Evolutionary conservation across 768 basidiomycete genomes (phyloP).

Genomic region (Phallus indusiatus): DNA sequence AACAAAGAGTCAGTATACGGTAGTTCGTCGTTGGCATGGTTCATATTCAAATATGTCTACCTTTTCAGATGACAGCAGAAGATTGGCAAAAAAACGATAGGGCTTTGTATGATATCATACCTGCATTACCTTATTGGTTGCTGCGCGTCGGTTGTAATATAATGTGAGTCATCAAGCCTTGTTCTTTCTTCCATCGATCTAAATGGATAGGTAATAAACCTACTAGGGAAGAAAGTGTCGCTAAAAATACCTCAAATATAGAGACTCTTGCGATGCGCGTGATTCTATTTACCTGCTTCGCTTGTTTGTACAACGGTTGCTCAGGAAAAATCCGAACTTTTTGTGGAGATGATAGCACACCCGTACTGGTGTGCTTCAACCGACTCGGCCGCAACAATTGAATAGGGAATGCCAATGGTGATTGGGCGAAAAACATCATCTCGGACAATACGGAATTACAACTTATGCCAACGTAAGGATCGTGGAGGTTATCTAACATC

Average conservation of each 20-base stretch:
- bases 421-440: background rate
- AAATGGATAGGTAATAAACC: too few relatives aligned
- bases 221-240: too few relatives aligned
- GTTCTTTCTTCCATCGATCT: background rate
- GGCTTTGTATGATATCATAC: background rate
- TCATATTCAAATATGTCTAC: background rate
- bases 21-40: too few relatives aligned
- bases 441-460: background rate
- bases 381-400: background rate
- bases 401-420: background rate
- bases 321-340: background rate
- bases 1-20: constrained; percentile 39
- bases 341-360: background rate
- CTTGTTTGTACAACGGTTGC: background rate
- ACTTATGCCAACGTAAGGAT: background rate
- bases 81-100: constrained; percentile 6
- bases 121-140: background rate
- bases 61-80: constrained; percentile 1
- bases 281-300: background rate
- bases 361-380: background rate
- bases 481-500: background rate
- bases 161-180: background rate
- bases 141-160: background rate
- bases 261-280: background rate
- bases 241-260: too few relatives aligned